Evolutionary conservation across 306 rosid species (phyloP).

Genomic region (Sphenostylis stenocarpa): DNA sequence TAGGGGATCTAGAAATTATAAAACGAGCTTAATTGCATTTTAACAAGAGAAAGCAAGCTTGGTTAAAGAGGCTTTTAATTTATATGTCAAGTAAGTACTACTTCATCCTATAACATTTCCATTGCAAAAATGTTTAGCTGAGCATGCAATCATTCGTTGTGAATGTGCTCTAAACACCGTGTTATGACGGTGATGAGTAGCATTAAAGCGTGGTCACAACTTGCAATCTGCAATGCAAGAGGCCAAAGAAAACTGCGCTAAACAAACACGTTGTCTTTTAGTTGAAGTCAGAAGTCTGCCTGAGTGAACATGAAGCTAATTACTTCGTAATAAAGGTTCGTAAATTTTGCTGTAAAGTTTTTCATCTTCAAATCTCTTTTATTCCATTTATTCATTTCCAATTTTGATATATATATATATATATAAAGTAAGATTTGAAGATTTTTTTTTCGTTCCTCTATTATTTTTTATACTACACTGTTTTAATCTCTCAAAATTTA

Average conservation of each 20-base stretch:
- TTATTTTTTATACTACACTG: too few relatives aligned
- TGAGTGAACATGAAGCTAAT: conserved; percentile 1
- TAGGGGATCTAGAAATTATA: not conserved
- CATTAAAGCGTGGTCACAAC: not conserved
- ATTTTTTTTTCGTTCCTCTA: too few relatives aligned
- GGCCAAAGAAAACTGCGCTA: not conserved
- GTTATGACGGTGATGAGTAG: not conserved
- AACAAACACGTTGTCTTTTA: not conserved
- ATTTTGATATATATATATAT: too few relatives aligned
- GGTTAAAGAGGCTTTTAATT: not conserved
- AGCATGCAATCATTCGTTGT: not conserved
- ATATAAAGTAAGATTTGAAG: too few relatives aligned
- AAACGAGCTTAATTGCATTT: not conserved
- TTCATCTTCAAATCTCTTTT: not conserved
- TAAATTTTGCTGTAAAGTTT: not conserved
- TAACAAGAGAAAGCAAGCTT: not conserved
- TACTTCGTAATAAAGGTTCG: not conserved
- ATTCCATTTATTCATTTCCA: not conserved
- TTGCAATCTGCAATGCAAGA: conserved; percentile 10
- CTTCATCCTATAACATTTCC: not conserved
- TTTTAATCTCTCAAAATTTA: too few relatives aligned
- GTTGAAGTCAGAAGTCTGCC: not conserved
- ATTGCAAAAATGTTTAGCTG: not conserved
- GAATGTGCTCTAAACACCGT: not conserved
- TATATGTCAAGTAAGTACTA: not conserved